Conservation (phyloP, 2,329 filamentous ascomycete species). For the Cladosporium cucumerinum region DNA sequence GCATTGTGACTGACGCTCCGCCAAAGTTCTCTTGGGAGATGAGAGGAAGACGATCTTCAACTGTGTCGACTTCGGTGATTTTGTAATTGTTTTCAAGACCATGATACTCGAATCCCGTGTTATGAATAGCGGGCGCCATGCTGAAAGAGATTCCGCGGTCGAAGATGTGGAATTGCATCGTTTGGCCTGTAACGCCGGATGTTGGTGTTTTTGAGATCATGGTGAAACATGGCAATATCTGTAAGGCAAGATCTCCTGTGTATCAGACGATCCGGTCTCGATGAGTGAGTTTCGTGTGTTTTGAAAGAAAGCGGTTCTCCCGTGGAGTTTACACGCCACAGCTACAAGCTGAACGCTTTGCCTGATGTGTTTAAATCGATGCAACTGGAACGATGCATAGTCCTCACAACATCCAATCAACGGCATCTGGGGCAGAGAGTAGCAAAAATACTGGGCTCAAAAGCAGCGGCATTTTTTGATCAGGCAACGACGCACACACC, state of each 20-base stretch:
- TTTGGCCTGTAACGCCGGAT: background rate
- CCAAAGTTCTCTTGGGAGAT: background rate
- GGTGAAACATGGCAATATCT: background rate
- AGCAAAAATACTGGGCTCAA: background rate
- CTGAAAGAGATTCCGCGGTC: slow-evolving; percentile 3
- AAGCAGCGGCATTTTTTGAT: background rate
- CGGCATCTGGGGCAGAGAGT: background rate
- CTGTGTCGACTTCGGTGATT: background rate
- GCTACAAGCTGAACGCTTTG: too few species aligned
- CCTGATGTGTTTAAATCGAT: background rate
- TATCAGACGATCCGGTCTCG: too few species aligned
- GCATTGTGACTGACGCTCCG: slow-evolving; percentile 1
- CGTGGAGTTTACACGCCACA: too few species aligned
- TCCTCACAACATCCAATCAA: background rate
- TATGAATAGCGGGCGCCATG: slow-evolving; percentile 1
- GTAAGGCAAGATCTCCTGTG: background rate
- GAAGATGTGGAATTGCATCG: slow-evolving; percentile 5
- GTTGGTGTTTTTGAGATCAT: background rate
- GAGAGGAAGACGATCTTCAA: background rate
- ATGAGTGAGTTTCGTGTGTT: too few species aligned
- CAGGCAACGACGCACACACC: background rate
- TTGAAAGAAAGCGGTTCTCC: too few species aligned
- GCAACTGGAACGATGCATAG: background rate
- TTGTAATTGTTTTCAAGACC: background rate
- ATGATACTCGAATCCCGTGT: background rate